Evolutionary conservation across 2,329 filamentous ascomycete species (phyloP), one percentile per base, ranked within the genome.

Genomic region (Botryotinia calthae): DNA sequence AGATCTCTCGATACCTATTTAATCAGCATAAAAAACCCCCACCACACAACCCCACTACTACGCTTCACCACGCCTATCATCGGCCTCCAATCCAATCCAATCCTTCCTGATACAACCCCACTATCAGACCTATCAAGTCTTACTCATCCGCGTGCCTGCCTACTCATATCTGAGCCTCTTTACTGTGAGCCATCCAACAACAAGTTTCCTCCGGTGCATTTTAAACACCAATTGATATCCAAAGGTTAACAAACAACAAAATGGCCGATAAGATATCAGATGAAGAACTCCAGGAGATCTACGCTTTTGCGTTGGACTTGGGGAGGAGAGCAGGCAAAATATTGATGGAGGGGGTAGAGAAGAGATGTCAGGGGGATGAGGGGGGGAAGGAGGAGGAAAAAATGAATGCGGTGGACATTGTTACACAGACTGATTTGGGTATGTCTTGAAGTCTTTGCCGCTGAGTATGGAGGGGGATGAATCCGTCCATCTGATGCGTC

Each of bases 371-470:
- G 51, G 74, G 72, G 70, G 78, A 56, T 72, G 75, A 62, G 72
- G 76, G 46, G 73, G 77, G 79, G 69, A 78, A 80, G 61, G 77
- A 79, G 73, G 79, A 81, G 59, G 90, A 94, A 82, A 95, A 95
- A 81, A 89, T 92, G 76, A 93, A 88, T 79, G 87, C 91, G 1
- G 92, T 94, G 18, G 92, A 94, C 80, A 88, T 94, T 75, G 92
- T 94, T 31, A 94, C 91, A 16, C 88, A 93, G 82, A 92, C 90
- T 0, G 92, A 94, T 79, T 87, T 91, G 82, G 90, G 90, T 91
- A 81, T 76, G 82, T 78, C 68, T 70, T 18, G 10, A 14, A n/a
- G 16, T 2, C 22, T 16, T 67, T 34, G 12, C 10, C 22, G n/a
- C 51, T 16, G 18, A 6, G 28, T 42, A 20, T 22, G 1, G 5